Conservation (phyloP, 495 filamentous ascomycete species). For the Penicillium cosmopolitanum region DNA sequence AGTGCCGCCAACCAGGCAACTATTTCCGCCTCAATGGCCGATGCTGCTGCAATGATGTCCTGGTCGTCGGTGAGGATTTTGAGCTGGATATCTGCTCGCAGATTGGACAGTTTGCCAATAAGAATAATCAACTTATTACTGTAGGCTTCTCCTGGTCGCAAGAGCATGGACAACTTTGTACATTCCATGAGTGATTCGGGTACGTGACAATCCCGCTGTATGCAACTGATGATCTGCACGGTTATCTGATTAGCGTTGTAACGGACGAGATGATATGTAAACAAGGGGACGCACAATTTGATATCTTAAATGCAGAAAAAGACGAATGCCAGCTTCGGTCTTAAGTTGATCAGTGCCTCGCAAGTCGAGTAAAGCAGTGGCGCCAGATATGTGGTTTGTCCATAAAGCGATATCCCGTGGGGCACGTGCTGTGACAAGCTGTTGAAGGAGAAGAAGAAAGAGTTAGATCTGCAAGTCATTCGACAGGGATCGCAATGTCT, state of each 20-base stretch:
- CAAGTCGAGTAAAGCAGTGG: conserved; percentile 58
- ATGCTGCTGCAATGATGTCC: conserved; percentile 48
- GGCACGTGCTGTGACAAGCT: conserved; percentile 54
- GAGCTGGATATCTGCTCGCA: conserved; percentile 47
- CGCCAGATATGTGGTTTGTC: conserved; percentile 63
- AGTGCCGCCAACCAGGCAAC: conserved; percentile 45
- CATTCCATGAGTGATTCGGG: conserved; percentile 41
- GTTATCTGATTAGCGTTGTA: neutral
- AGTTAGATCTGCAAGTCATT: conserved; percentile 14
- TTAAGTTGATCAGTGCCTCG: conserved; percentile 60
- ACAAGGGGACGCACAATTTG: conserved; percentile 40
- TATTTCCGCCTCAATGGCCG: conserved; percentile 56
- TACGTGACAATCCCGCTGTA: conserved; percentile 40
- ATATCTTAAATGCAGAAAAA: conserved; percentile 61
- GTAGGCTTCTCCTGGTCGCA: conserved; percentile 40
- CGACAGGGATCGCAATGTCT: conserved; percentile 8
- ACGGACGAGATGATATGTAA: neutral
- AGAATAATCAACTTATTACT: conserved; percentile 42
- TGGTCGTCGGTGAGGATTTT: conserved; percentile 40
- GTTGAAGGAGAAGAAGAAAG: conserved; percentile 7
- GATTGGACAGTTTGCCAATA: conserved; percentile 47
- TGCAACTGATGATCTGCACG: conserved; percentile 42
- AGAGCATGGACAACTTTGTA: conserved; percentile 37
- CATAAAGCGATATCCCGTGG: conserved; percentile 54
- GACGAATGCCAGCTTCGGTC: conserved; percentile 55